Conservation (phyloP, 441 rosid species). For the Erodium trifolium region DNA sequence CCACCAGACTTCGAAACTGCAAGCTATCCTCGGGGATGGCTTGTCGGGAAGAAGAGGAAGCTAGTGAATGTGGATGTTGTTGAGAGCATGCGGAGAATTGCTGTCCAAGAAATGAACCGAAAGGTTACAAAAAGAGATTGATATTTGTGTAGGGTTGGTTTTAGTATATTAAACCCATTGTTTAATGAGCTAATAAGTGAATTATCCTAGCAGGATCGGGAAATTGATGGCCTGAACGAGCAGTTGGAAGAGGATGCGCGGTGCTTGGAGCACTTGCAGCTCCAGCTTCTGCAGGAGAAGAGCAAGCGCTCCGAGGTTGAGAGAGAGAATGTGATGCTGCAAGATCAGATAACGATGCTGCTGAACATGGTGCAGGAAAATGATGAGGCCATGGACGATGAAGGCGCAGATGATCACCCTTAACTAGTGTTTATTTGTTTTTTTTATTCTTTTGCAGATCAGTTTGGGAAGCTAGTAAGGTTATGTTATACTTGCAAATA, state of each 20-base stretch:
- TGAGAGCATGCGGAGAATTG: conserved; percentile 96
- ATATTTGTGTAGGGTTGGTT: too few relatives aligned
- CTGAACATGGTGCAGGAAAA: conserved; percentile 73
- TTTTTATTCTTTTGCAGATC: conserved; percentile 25
- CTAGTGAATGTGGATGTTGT: conserved; percentile 93
- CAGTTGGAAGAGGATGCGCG: conserved; percentile 83
- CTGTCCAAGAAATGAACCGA: conserved; percentile 92
- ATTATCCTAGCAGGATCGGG: conserved; percentile 56
- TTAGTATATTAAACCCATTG: neutral
- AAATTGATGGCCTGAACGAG: conserved; percentile 81
- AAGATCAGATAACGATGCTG: conserved; percentile 74
- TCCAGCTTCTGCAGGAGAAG: conserved; percentile 71
- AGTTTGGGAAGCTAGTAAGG: too few relatives aligned
- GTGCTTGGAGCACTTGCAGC: conserved; percentile 75
- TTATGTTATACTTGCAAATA: too few relatives aligned
- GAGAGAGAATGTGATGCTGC: conserved; percentile 72
- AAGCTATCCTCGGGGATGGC: conserved; percentile 85
- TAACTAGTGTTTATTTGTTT: conserved; percentile 21
- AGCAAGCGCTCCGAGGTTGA: conserved; percentile 71
- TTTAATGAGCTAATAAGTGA: neutral
- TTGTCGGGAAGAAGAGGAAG: conserved; percentile 91
- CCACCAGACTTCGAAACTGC: conserved; percentile 94
- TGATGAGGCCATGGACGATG: conserved; percentile 34
- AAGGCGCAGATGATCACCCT: conserved; percentile 32
- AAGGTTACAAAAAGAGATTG: conserved; percentile 38